phyloP scores from a whole-genome alignment of 2,329 filamentous ascomycete species.

The Nemania sp. region DNA sequence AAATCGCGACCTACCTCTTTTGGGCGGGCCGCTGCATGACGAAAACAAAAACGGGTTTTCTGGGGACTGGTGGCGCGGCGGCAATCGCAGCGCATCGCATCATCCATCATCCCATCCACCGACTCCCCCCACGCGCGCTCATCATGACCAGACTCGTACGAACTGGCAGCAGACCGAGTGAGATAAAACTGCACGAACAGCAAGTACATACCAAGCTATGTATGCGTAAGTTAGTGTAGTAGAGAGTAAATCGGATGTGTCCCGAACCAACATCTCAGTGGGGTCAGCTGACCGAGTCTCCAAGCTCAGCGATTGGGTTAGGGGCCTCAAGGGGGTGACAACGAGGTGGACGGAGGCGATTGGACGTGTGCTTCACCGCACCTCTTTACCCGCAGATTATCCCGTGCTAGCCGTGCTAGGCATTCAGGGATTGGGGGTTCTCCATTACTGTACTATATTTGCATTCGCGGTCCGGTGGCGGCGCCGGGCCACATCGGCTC shows the following conservation, averaged over 20 bases:
- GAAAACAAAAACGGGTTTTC: background rate
- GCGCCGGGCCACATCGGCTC: constrained; percentile 21
- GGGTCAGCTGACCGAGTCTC: constrained; percentile 20
- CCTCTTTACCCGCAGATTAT: constrained; percentile 27
- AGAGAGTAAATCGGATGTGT: background rate
- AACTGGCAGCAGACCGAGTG: background rate
- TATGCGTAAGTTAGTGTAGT: background rate
- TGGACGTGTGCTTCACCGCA: constrained; percentile 21
- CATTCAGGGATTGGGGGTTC: constrained; percentile 16
- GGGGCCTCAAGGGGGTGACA: constrained; percentile 1
- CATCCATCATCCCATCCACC: constrained; percentile 7
- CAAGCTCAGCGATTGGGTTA: constrained; percentile 12
- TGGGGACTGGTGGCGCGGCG: no score
- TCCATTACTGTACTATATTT: constrained; percentile 19
- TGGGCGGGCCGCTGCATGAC: constrained; percentile 10
- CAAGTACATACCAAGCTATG: background rate
- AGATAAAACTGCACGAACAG: background rate
- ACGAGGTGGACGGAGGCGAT: constrained; percentile 9
- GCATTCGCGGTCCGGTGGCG: constrained; percentile 20
- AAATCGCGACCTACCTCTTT: constrained; percentile 15
- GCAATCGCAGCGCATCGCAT: no score
- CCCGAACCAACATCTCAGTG: constrained; percentile 12
- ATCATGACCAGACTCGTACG: background rate
- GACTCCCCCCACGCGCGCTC: background rate
- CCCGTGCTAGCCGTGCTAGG: constrained; percentile 23